phyloP scores from a whole-genome alignment of 352 stramenopile species.

The Pythium guiyangense region DNA sequence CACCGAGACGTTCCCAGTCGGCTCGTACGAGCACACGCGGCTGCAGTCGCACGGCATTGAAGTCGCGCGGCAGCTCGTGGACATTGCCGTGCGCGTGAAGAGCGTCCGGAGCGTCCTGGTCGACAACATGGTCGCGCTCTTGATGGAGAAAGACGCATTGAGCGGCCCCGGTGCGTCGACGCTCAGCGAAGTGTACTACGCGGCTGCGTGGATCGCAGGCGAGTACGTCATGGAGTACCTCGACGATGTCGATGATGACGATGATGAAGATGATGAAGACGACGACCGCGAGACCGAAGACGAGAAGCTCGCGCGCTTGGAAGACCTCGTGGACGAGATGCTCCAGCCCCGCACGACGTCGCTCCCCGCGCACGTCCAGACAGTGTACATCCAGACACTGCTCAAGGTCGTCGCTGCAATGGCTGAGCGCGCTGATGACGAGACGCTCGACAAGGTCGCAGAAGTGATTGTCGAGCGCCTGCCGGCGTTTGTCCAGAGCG shows the following conservation, averaged over 20 bases:
- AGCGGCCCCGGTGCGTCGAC: conserved; percentile 71
- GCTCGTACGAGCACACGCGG: conserved; percentile 21
- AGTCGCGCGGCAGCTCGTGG: conserved; percentile 93
- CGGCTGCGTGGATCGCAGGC: conserved; percentile 96
- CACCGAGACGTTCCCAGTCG: background rate
- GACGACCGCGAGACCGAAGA: conserved; percentile 64
- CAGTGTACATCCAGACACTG: conserved; percentile 93
- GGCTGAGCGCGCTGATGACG: conserved; percentile 65
- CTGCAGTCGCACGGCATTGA: conserved; percentile 69
- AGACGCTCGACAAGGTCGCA: conserved; percentile 81
- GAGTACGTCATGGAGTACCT: conserved; percentile 95
- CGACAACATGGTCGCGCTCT: conserved; percentile 91
- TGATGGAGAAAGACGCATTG: conserved; percentile 86
- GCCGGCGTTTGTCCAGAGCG: conserved; percentile 85
- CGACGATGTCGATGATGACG: conserved; percentile 74
- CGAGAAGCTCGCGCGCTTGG: conserved; percentile 83
- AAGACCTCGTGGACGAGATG: conserved; percentile 81
- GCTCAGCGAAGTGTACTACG: conserved; percentile 93
- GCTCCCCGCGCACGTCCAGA: conserved; percentile 87
- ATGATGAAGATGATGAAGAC: conserved; percentile 76
- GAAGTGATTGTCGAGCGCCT: conserved; percentile 84
- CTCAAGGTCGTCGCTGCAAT: conserved; percentile 87
- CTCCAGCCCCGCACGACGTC: conserved; percentile 75
- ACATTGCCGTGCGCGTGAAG: conserved; percentile 96
- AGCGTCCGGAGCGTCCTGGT: conserved; percentile 94